Percentiles rank a stretch among this genome's conserved stretches.
phyloP scores from a whole-genome alignment of 73 alveolate genomes.

The Paramecium sonneborni region DNA sequence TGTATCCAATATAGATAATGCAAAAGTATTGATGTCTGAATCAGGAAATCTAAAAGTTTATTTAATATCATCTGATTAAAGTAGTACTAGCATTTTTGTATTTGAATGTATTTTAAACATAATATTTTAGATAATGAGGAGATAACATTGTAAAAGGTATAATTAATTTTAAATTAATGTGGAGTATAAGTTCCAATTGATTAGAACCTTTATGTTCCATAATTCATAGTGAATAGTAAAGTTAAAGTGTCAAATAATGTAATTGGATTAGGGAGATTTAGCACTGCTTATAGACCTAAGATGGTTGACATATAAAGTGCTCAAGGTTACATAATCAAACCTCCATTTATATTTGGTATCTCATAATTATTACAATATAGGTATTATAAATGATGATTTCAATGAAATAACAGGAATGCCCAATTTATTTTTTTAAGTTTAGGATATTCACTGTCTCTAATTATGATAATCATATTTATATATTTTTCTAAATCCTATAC shows the following conservation, averaged over 20 bases:
- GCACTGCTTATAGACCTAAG: neutral
- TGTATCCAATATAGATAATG: neutral
- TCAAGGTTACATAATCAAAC: neutral
- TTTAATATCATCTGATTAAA: neutral
- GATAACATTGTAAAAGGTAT: neutral
- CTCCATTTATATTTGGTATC: conserved; percentile 36
- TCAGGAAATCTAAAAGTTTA: neutral
- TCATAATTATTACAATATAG: neutral
- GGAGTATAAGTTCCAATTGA: neutral
- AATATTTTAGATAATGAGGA: neutral
- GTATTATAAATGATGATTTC: neutral
- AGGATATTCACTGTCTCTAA: neutral
- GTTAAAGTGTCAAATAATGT: neutral
- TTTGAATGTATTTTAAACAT: neutral
- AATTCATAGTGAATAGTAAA: neutral
- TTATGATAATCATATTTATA: neutral
- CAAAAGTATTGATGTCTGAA: neutral
- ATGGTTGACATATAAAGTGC: neutral
- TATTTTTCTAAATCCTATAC: neutral
- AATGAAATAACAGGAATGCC: conserved; percentile 17
- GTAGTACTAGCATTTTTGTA: conserved; percentile 15
- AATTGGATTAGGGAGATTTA: neutral
- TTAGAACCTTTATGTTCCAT: neutral
- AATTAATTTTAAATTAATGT: neutral
- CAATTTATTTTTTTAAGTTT: neutral